Base-by-base conservation (phyloP, 2,329 filamentous ascomycete genomes). In the Parasarocladium wereldwijsianum region DNA sequence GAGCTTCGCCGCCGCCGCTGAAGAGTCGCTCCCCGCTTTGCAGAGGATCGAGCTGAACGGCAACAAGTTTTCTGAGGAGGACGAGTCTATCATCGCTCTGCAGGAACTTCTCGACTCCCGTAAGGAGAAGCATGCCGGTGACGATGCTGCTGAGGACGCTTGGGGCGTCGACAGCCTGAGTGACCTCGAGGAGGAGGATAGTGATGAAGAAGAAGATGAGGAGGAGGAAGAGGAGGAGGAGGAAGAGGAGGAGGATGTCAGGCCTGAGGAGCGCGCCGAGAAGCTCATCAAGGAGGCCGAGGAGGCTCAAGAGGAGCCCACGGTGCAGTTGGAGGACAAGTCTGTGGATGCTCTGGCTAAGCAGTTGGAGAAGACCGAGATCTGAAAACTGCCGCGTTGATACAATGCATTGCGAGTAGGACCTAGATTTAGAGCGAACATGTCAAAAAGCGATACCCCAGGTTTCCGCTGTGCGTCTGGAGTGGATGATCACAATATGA, bases 1-100 rank as follows among this genome's bases (percentile, higher is more conserved):
- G 47, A 68, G 65, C 3, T 64, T 98, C 32, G 68, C 76, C 3
- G 58, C 68, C 13, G 82, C 81, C 3, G 74, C 74, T 4, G 71
- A 72, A 43, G 59, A 66, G 7, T 64, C 66, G 3, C 66, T 98
- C 7, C 85, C 84, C 2, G 68, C 69, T 9, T 60, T 98, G 40
- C 79, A 77, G 57, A 76, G 86, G 44, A 71, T 98, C 29, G 90
- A 96, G 57, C 61, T 98, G 40, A 96, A 98, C 51, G 90, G 90
- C 29, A 98, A 98, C 62, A 90, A 84, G 49, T 93, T 98, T 43
- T 62, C 69, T 7, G 86, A 94, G 52, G 84, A 93, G 3, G 84
- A 96, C 42, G 62, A 70, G 26, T 70, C 70, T 17, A 66, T 94
- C 24, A 56, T 71, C 36, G 63, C 62, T 14, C 61, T 96, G 26